Percentiles rank a stretch among this genome's conserved stretches.
Conservation (phyloP, 768 basidiomycete genomes). For the Russula abietina region DNA sequence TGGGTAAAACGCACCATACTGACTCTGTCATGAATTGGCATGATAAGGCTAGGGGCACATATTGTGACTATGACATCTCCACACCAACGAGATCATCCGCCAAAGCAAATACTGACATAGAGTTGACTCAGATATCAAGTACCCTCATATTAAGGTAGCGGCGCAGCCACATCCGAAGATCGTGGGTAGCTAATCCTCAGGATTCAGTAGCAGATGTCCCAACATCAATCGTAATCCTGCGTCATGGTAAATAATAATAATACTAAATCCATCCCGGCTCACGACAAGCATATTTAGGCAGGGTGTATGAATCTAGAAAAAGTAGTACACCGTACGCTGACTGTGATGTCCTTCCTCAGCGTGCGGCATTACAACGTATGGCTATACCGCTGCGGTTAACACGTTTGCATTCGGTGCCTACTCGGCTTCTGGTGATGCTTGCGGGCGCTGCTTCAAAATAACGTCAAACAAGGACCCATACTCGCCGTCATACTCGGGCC, state of each 20-base stretch:
- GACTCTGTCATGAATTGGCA: too few relatives aligned
- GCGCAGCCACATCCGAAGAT: not conserved
- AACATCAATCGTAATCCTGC: not conserved
- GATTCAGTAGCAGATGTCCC: not conserved
- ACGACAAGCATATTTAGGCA: not conserved
- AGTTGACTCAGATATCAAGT: not conserved
- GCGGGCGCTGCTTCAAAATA: slow-evolving; percentile 54
- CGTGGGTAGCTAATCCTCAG: too few relatives aligned
- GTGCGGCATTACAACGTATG: slow-evolving; percentile 43
- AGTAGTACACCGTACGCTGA: not conserved
- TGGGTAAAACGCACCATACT: too few relatives aligned
- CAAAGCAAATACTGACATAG: too few relatives aligned
- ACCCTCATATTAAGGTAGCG: not conserved
- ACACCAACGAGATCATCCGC: not conserved
- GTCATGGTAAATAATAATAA: not conserved
- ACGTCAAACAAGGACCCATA: slow-evolving; percentile 47
- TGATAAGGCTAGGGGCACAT: not conserved
- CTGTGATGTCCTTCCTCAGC: slow-evolving; percentile 30
- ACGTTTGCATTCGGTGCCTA: slow-evolving; percentile 51
- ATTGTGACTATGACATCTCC: not conserved
- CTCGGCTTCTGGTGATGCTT: slow-evolving; percentile 50
- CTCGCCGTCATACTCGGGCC: slow-evolving; percentile 44
- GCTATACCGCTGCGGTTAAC: slow-evolving; percentile 53
- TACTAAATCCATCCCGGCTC: not conserved
- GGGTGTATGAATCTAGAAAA: not conserved